Evolutionary conservation across 2,329 filamentous ascomycete genomes (phyloP).

Genomic region (Rhynchosporium agropyri): DNA sequence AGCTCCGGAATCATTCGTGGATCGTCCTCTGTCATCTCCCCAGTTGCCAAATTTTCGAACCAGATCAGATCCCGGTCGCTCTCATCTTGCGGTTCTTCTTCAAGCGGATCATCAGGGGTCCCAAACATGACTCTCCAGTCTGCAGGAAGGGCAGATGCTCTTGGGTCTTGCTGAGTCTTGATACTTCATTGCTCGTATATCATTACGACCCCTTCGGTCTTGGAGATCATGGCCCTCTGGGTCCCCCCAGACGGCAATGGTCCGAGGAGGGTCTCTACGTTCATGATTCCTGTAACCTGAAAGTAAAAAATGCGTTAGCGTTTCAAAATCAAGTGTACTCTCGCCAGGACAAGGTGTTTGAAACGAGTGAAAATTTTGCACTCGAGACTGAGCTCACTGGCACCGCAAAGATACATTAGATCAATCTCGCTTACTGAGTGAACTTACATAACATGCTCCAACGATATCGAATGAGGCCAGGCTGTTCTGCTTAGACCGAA

Average conservation of each 20-base stretch:
- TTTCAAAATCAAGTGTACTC: not conserved
- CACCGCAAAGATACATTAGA: not conserved
- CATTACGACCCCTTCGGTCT: not conserved
- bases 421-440: not conserved
- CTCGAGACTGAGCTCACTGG: not conserved
- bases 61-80: not conserved
- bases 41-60: constrained; percentile 21
- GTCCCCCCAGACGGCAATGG: constrained; percentile 14
- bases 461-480: not conserved
- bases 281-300: constrained; percentile 15
- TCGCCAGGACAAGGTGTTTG: not conserved
- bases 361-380: too few relatives aligned
- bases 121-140: constrained; percentile 19
- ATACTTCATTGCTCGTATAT: constrained; percentile 13
- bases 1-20: constrained; percentile 20
- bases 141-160: constrained; percentile 14
- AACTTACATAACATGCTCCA: constrained; percentile 16
- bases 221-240: not conserved
- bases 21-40: constrained; percentile 10
- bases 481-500: not conserved
- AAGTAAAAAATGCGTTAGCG: not conserved
- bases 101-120: not conserved
- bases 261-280: constrained; percentile 16
- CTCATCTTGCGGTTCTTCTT: constrained; percentile 12
- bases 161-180: constrained; percentile 20